Conservation (phyloP, 148 eudicot species). For the Hydrangea macrophylla region DNA sequence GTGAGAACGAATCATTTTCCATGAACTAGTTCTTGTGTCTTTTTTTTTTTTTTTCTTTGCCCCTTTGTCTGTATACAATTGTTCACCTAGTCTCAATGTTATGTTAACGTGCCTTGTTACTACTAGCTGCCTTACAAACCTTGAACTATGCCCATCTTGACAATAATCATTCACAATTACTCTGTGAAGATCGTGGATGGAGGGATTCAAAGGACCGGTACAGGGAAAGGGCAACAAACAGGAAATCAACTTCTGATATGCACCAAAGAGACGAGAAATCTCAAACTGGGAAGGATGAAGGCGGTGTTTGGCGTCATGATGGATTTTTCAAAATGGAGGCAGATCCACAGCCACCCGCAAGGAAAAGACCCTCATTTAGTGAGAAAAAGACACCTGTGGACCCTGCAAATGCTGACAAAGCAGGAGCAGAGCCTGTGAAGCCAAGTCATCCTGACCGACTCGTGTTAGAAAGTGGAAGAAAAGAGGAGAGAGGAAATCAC, state of each 20-base stretch:
- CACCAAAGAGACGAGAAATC: slow-evolving; percentile 41
- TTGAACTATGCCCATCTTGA: background rate
- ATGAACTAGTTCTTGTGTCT: background rate
- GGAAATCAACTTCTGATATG: slow-evolving; percentile 24
- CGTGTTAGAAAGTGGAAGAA: slow-evolving; percentile 26
- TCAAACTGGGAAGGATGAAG: slow-evolving; percentile 38
- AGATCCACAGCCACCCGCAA: slow-evolving; percentile 40
- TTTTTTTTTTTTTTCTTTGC: background rate
- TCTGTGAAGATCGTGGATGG: slow-evolving; percentile 62
- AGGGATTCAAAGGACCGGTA: slow-evolving; percentile 52
- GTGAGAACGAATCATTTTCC: slow-evolving; percentile 29
- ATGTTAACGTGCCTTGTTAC: no score
- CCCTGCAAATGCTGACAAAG: slow-evolving; percentile 27
- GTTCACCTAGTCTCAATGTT: background rate
- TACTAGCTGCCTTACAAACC: background rate
- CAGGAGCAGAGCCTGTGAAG: slow-evolving; percentile 31
- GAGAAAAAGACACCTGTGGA: slow-evolving; percentile 61
- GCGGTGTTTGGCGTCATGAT: slow-evolving; percentile 61
- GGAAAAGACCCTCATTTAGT: slow-evolving; percentile 74
- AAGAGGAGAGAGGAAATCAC: slow-evolving; percentile 42
- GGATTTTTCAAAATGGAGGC: slow-evolving; percentile 40
- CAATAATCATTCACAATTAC: background rate
- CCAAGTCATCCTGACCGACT: slow-evolving; percentile 22
- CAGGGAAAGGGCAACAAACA: slow-evolving; percentile 26
- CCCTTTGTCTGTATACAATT: background rate